Evolutionary conservation across 148 eudicot genomes (phyloP).

Genomic region (Tetragonia tetragonoides): DNA sequence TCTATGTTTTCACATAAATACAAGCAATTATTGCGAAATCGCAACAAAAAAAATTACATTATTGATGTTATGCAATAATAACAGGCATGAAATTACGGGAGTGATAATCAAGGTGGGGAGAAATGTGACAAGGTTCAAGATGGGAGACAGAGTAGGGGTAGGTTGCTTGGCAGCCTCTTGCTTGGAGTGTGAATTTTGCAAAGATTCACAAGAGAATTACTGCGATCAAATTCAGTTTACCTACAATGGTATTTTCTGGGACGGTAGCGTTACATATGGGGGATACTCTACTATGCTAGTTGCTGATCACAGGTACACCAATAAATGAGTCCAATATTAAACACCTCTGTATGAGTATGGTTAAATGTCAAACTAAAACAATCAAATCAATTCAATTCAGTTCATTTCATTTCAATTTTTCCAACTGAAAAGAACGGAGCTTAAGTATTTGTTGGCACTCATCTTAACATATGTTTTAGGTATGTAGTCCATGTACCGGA

Average conservation of each 20-base stretch:
- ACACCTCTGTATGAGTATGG: no score
- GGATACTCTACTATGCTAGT: slow-evolving; percentile 91
- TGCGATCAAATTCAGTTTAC: slow-evolving; percentile 71
- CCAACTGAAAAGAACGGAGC: no score
- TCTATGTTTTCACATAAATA: no score
- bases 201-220: slow-evolving; percentile 64
- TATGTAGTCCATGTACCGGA: slow-evolving; percentile 77
- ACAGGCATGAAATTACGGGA: slow-evolving; percentile 89
- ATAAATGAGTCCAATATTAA: no score
- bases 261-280: slow-evolving; percentile 88
- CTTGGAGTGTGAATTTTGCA: slow-evolving; percentile 78
- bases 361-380: no score
- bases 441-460: no score
- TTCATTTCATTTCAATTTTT: no score
- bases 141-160: slow-evolving; percentile 79
- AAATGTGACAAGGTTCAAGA: slow-evolving; percentile 65
- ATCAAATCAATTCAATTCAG: no score
- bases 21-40: not conserved
- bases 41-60: not conserved
- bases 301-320: slow-evolving; percentile 71
- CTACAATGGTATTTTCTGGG: slow-evolving; percentile 91
- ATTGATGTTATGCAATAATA: not conserved
- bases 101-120: slow-evolving; percentile 70
- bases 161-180: slow-evolving; percentile 87
- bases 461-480: slow-evolving; percentile 25